Evolutionary conservation across 1,139 yeast species (phyloP).

Genomic region (Chernovozyma sophiae-reginae): DNA sequence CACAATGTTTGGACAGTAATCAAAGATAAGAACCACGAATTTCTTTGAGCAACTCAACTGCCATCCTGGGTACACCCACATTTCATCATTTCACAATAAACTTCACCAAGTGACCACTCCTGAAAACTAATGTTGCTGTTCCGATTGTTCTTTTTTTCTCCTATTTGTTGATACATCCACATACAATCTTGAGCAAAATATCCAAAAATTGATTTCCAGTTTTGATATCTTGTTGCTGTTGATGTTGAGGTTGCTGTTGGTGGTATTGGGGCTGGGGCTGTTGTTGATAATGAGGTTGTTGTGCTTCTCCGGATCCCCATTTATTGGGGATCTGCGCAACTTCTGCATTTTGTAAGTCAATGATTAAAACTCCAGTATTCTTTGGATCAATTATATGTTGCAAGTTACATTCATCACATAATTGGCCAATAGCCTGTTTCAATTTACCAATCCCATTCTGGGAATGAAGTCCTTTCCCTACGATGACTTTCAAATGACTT

Average conservation of each 20-base stretch:
- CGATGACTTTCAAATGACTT: slow-evolving; percentile 60
- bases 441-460: slow-evolving; percentile 77
- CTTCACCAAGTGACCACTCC: too few relatives aligned
- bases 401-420: slow-evolving; percentile 65
- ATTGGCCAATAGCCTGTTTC: slow-evolving; percentile 81
- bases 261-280: slow-evolving; percentile 21
- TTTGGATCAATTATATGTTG: slow-evolving; percentile 58
- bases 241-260: slow-evolving; percentile 16
- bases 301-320: slow-evolving; percentile 37
- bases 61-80: too few relatives aligned
- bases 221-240: slow-evolving; percentile 22
- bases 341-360: slow-evolving; percentile 47
- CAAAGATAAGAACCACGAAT: too few relatives aligned
- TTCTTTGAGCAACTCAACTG: too few relatives aligned
- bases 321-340: slow-evolving; percentile 46
- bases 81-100: too few relatives aligned
- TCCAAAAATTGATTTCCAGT: slow-evolving; percentile 31
- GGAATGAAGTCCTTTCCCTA: slow-evolving; percentile 93
- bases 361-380: slow-evolving; percentile 76
- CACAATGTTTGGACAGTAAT: too few relatives aligned
- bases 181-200: slow-evolving; percentile 27
- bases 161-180: slow-evolving; percentile 10
- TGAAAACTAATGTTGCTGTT: too few relatives aligned
- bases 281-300: slow-evolving; percentile 26
- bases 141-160: too few relatives aligned